Evolutionary conservation across 139 green algal genomes (phyloP).

Genomic region (Ettlia oleoabundans): DNA sequence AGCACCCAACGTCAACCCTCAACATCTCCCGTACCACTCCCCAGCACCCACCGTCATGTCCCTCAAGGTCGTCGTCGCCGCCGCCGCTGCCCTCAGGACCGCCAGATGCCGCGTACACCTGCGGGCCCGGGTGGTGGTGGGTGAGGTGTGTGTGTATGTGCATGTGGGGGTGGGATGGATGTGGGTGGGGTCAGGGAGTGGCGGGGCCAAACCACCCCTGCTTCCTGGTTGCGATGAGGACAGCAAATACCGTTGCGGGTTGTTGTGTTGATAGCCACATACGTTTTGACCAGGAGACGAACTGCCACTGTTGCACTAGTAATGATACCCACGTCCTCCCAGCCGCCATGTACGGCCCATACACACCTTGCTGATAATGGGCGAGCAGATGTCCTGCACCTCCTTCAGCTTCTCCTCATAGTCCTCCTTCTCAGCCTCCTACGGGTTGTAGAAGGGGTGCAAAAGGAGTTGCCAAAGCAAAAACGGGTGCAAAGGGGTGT

Average conservation of each 20-base stretch:
- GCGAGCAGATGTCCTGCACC: slow-evolving; percentile 90
- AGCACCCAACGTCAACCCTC: no score
- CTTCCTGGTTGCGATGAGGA: slow-evolving; percentile 3
- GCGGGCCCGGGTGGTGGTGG: no score
- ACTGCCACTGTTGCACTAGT: no score
- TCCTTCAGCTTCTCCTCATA: slow-evolving; percentile 97
- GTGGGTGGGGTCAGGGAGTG: no score
- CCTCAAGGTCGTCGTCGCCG: slow-evolving; percentile 79
- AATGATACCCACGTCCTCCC: no score
- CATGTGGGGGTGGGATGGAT: background rate
- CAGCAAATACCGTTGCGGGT: no score
- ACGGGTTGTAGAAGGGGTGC: background rate
- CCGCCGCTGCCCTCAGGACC: slow-evolving; percentile 54
- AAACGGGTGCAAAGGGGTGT: background rate
- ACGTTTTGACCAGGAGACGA: no score
- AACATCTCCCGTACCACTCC: background rate
- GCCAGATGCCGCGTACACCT: slow-evolving; percentile 62
- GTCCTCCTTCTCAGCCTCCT: slow-evolving; percentile 76
- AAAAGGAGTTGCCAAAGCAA: background rate
- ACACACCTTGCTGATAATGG: slow-evolving; percentile 85
- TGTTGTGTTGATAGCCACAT: no score
- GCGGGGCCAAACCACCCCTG: no score
- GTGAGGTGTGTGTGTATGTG: background rate
- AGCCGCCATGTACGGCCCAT: no score
- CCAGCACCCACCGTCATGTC: slow-evolving; percentile 88